Percentiles rank a stretch among this genome's conserved stretches.
Evolutionary conservation across 805 yeast species (phyloP).

Genomic region (Candida peoriensis): DNA sequence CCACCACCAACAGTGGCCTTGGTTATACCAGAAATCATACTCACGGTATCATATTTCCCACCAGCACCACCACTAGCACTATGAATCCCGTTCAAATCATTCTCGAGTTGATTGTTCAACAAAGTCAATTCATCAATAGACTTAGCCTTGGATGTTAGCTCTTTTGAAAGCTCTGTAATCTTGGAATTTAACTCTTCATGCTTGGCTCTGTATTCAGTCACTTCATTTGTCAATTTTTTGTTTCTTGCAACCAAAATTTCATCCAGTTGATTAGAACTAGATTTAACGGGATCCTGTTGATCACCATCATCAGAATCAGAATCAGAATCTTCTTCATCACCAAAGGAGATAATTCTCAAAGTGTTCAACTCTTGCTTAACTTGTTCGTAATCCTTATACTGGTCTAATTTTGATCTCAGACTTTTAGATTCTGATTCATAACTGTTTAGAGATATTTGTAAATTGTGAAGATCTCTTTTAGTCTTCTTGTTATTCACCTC

Average conservation of each 20-base stretch:
- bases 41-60: conserved; percentile 44
- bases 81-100: conserved; percentile 61
- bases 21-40: conserved; percentile 56
- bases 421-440: conserved; percentile 42
- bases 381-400: conserved; percentile 71
- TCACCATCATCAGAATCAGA: conserved; percentile 23
- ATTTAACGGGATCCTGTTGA: conserved; percentile 20
- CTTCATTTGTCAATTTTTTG: conserved; percentile 64
- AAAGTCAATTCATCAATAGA: conserved; percentile 39
- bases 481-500: conserved; percentile 24
- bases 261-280: conserved; percentile 34
- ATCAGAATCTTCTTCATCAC: conserved; percentile 37
- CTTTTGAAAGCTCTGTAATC: conserved; percentile 35
- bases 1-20: conserved; percentile 30
- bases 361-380: conserved; percentile 71
- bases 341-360: conserved; percentile 72
- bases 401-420: conserved; percentile 44
- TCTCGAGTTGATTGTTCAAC: conserved; percentile 62
- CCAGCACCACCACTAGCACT: conserved; percentile 22
- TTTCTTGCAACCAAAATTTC: conserved; percentile 64
- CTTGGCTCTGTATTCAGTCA: conserved; percentile 60
- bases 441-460: conserved; percentile 31
- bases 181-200: conserved; percentile 41
- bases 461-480: conserved; percentile 13
- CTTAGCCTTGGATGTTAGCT: conserved; percentile 28